Base-by-base conservation (phyloP, 1,284 basidiomycete genomes). In the Fomitopsis palustris region DNA sequence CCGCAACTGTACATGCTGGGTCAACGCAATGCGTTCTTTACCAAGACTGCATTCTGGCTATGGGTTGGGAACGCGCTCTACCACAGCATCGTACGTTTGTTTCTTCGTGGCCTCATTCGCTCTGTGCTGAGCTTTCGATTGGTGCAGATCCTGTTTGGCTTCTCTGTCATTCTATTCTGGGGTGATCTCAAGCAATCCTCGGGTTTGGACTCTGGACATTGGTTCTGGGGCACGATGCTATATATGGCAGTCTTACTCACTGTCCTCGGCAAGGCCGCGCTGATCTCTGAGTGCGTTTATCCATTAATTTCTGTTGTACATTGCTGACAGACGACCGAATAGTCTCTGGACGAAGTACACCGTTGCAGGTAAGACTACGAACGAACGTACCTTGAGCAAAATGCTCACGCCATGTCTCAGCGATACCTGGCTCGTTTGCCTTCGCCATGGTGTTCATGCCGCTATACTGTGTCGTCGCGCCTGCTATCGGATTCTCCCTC, bases 261-360 rank as follows among this genome's bases (percentile, higher is more conserved):
- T 0, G 96, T 99, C 8, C 83, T 99, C 7, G 96, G 96, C 52
- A 99, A 99, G 74, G 97, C 97, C 8, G 96, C 96, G 1, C 76
- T 99, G 58, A 92, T 99, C 54, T 98, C 96, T 7, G 96, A 99
- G 95, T 97, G 71, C 70, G 93, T 47, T 16, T 83, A 35, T 8
- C 17, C 19, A 33, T 55, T 5, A 45, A 23, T 35, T 31, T 25
- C 55, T 41, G 21, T 37, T 8, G 23, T 45, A 21, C n/a, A 57
- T 3, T 29, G 54, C 53, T 56, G 25, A 54, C 64, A 72, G 33
- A 64, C 56, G 31, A 23, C 49, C 33, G 38, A 27, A 37, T 35
- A 97, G 95, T 67, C 75, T 99, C n/a, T 99, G 96, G 97, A 98
- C 96, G 2, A 98, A 99, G 72, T 99, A 98, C 73, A 98, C 96